These are phyloP conservation scores for Coemansia sp. DNA, from an alignment of 192 early-diverging fungal species.

Conservation along the genomic window DNA sequence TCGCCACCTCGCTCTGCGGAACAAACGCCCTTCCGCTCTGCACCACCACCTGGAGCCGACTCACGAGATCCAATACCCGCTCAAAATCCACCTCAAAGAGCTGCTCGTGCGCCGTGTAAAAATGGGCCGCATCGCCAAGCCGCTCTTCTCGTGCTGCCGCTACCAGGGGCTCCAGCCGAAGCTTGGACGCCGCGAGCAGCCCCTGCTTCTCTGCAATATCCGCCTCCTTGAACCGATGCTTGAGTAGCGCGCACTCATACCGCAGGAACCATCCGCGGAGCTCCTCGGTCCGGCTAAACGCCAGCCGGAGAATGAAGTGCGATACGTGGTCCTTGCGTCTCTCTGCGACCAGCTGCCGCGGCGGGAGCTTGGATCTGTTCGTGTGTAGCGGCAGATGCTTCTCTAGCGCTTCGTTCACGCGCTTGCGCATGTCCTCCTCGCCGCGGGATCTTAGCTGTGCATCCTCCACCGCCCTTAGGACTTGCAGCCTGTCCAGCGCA, in stretches of 20 bases:
- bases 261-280: slow-evolving; percentile 76
- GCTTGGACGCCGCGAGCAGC: slow-evolving; percentile 36
- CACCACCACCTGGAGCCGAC: slow-evolving; percentile 63
- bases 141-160: slow-evolving; percentile 17
- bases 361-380: slow-evolving; percentile 48
- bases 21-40: slow-evolving; percentile 72
- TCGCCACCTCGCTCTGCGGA: slow-evolving; percentile 68
- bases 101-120: slow-evolving; percentile 43
- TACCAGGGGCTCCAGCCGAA: slow-evolving; percentile 28
- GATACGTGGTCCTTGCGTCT: slow-evolving; percentile 80
- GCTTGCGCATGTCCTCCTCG: slow-evolving; percentile 60
- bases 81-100: slow-evolving; percentile 70
- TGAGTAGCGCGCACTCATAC: slow-evolving; percentile 71
- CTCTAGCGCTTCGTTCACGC: slow-evolving; percentile 57
- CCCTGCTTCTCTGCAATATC: slow-evolving; percentile 39
- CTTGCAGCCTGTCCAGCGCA: slow-evolving; percentile 60
- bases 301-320: slow-evolving; percentile 81
- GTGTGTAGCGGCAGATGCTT: slow-evolving; percentile 67
- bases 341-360: slow-evolving; percentile 59
- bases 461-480: slow-evolving; percentile 83
- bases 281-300: slow-evolving; percentile 67
- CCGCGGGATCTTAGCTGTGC: slow-evolving; percentile 72
- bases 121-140: slow-evolving; percentile 17
- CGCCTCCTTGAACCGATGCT: slow-evolving; percentile 61
- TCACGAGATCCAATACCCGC: slow-evolving; percentile 66